Evolutionary conservation across 306 rosid species (phyloP), one percentile per base, ranked within the genome.

Genomic region (Cucurbita argyrosperma): DNA sequence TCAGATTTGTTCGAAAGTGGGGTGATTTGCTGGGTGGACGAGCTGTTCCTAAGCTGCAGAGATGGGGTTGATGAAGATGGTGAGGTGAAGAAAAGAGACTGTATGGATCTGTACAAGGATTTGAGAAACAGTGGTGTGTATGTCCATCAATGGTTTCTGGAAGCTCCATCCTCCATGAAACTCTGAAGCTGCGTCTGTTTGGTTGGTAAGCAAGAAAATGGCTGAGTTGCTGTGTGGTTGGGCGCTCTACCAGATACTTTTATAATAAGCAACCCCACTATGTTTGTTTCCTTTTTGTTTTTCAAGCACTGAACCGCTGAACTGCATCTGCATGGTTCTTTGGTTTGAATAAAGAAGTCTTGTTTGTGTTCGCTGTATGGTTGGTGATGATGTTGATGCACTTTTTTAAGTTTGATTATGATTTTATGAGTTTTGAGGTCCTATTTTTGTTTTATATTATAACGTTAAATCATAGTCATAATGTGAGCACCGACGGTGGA

Each of bases 121-220:
- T 94, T 94, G 39, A 83, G 97, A 63, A 76, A 75, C 83, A 83
- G 75, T 53, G 96, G 98, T 38, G 91, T 94, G 53, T 90, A 77
- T 88, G 97, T 89, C 53, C 98, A 94, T 84, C 98, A 94, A 69
- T 89, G 90, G 95, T 90, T 68, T 69, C 59, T 93, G 91, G 91
- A 88, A 65, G 78, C n/a, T 67, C 42, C 72, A 46, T 59, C 76
- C 35, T 43, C 53, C 73, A 47, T 21, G 66, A 69, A 69, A 80
- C 60, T 43, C 66, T 82, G 68, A 46, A 40, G 74, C 55, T 23
- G 77, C 15, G 14, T 23, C 5, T 56, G 15, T 56, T 68, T 12
- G 49, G 54, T 35, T 60, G 37, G 18, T 18, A 30, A 78, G 47
- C 19, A 56, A 64, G 78, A 79, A 78, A 80, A 80, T 73, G 79